Evolutionary conservation across 805 yeast genomes (phyloP).

Genomic region (Maudiozyma serrabonitensis): DNA sequence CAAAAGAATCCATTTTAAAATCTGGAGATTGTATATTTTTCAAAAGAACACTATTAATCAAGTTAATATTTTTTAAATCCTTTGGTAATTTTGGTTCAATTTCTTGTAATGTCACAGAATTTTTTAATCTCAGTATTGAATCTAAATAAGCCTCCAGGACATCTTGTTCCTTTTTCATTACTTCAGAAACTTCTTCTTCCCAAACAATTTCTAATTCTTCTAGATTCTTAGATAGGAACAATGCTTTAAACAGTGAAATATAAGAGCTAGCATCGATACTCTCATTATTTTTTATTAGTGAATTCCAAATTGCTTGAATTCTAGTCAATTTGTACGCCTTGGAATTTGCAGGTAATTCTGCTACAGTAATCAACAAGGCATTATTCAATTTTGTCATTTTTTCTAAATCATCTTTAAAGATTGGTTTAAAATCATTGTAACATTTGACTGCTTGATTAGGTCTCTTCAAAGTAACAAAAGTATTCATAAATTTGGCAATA

Average conservation of each 20-base stretch:
- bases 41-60: slow-evolving; percentile 17
- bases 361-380: slow-evolving; percentile 18
- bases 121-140: slow-evolving; percentile 8
- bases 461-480: slow-evolving; percentile 11
- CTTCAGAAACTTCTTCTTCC: slow-evolving; percentile 18
- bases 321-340: slow-evolving; percentile 13
- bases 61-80: slow-evolving; percentile 11
- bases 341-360: slow-evolving; percentile 9
- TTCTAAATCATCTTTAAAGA: slow-evolving; percentile 2
- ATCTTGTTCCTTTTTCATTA: slow-evolving; percentile 10
- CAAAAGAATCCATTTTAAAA: slow-evolving; percentile 7
- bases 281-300: slow-evolving; percentile 11
- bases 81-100: slow-evolving; percentile 11
- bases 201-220: slow-evolving; percentile 16
- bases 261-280: slow-evolving; percentile 13
- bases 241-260: slow-evolving; percentile 15
- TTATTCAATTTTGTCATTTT: slow-evolving; percentile 8
- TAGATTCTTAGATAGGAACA: slow-evolving; percentile 13
- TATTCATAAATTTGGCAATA: slow-evolving; percentile 18
- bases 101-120: slow-evolving; percentile 4
- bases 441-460: slow-evolving; percentile 15
- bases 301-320: slow-evolving; percentile 27
- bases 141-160: slow-evolving; percentile 17
- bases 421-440: slow-evolving; percentile 14
- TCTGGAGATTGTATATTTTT: slow-evolving; percentile 10